Base-by-base conservation (phyloP, 108 stramenopile genomes). In the Skeletonema menzelii region DNA sequence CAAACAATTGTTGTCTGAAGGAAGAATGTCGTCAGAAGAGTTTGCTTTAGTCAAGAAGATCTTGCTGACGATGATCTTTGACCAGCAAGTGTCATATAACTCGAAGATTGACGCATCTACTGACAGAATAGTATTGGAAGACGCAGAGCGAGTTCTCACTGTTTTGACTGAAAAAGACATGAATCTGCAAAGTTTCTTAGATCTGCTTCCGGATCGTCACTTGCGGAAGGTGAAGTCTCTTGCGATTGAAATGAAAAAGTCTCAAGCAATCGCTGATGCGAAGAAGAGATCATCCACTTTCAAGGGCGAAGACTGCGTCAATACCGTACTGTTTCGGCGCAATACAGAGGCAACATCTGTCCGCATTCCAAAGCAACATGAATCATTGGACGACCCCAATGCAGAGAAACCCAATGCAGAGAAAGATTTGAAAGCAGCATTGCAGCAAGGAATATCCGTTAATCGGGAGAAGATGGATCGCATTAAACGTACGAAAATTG, bases 131-230 rank as follows among this genome's bases (percentile, higher is more conserved):
- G 19, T 75, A 20, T 27, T 81, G 27, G 73, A 75, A 56, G 65
- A 75, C 24, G 26, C 59, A 19, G 69, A 75, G n/a, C 70, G 65
- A 22, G 55, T 81, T 57, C 63, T 81, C 28, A 34, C 58, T 19
- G 38, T 71, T 26, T 58, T 81, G 28, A 44, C 27, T 6, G 15
- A 34, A 19, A 56, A 59, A 46, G 44, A 65, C n/a, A 20, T 66
- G 24, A 64, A 71, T 63, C 49, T 59, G 12, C 38, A 34, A 27
- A 30, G n/a, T 22, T 57, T 81, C 14, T 81, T 65, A 31, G 49
- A 69, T 37, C 40, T 81, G 31, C 59, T 75, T 20, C 72, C 72
- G 26, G 73, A 74, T 30, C 73, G 65, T 27, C 69, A 70, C 47
- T 32, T 55, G 15, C 35, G 63, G 31, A 81, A 62, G 66, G 70